Percentiles rank a stretch among this genome's conserved stretches.
Evolutionary conservation across 768 basidiomycete genomes (phyloP).

Genomic region (Cyclocybe aegerita): DNA sequence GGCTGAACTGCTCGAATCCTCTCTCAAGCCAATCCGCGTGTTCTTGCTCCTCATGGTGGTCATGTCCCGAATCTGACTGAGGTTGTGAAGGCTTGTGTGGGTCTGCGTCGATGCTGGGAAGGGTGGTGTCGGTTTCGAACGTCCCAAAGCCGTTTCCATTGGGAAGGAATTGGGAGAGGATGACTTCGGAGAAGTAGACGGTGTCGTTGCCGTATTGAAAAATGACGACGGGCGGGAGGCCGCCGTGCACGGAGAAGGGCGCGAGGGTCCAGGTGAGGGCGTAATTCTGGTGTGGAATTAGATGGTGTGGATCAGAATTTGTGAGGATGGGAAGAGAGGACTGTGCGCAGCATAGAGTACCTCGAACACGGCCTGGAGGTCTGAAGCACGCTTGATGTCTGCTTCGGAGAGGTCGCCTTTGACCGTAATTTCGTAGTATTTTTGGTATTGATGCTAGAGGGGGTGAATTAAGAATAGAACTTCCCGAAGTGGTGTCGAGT

Average conservation of each 20-base stretch:
- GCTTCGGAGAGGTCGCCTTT: constrained; percentile 30
- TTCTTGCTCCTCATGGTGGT: too few species aligned
- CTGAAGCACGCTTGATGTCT: constrained; percentile 31
- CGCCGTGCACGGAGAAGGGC: constrained; percentile 33
- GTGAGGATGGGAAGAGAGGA: not conserved
- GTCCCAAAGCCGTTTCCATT: constrained; percentile 38
- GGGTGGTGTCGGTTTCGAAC: constrained; percentile 24
- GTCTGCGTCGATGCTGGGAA: constrained; percentile 15
- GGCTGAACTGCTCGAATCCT: too few species aligned
- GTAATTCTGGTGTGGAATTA: constrained; percentile 22
- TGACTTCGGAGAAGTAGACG: constrained; percentile 38
- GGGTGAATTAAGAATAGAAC: not conserved
- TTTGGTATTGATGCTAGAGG: constrained; percentile 28
- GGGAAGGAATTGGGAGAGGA: constrained; percentile 29
- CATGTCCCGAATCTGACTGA: too few species aligned
- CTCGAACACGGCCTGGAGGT: constrained; percentile 25
- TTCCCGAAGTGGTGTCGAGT: not conserved
- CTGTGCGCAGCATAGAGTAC: constrained; percentile 11
- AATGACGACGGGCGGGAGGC: constrained; percentile 31
- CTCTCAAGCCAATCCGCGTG: too few species aligned
- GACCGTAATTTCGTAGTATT: constrained; percentile 34
- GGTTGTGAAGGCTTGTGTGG: not conserved
- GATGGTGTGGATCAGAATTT: not conserved
- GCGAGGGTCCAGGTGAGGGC: constrained; percentile 38
- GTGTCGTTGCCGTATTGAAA: constrained; percentile 30